phyloP scores from a whole-genome alignment of 2,329 filamentous ascomycete species.

The Phialemonium atrogriseum region DNA sequence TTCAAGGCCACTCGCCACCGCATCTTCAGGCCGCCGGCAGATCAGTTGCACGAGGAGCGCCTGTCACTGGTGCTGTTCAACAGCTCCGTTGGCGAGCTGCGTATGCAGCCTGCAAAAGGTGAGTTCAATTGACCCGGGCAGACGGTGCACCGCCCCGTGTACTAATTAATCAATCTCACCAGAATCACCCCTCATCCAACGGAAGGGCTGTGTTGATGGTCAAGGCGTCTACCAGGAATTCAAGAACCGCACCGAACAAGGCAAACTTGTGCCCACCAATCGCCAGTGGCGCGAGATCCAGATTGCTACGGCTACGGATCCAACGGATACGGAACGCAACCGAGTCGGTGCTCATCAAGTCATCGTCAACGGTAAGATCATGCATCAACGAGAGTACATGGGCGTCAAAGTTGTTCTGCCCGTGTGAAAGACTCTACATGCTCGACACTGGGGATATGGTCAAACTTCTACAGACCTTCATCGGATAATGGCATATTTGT shows the following conservation, averaged over 20 bases:
- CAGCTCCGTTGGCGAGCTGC: constrained; percentile 33
- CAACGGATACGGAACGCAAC: constrained; percentile 30
- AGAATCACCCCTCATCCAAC: constrained; percentile 21
- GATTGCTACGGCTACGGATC: constrained; percentile 32
- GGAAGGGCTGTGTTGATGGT: constrained; percentile 31
- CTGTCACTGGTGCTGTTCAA: constrained; percentile 35
- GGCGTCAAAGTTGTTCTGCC: constrained; percentile 35
- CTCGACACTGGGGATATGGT: too few species aligned
- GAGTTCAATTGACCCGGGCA: too few species aligned
- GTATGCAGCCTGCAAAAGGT: constrained; percentile 28
- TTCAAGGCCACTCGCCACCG: constrained; percentile 37
- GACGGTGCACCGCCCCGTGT: too few species aligned
- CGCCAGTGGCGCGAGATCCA: constrained; percentile 40
- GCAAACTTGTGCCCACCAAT: constrained; percentile 34
- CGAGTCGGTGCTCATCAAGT: constrained; percentile 32
- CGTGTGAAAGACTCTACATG: constrained; percentile 22
- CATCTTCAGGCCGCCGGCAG: constrained; percentile 31
- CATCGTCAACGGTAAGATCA: constrained; percentile 33
- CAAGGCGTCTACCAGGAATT: constrained; percentile 38
- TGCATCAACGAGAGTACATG: constrained; percentile 38
- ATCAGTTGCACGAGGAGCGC: constrained; percentile 29
- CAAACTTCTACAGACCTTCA: too few species aligned
- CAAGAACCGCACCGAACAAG: constrained; percentile 29
- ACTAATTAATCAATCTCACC: neutral
- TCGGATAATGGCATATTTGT: too few species aligned